Base-by-base conservation (phyloP, 208 protist species). In the Wallacemonas sp. region DNA sequence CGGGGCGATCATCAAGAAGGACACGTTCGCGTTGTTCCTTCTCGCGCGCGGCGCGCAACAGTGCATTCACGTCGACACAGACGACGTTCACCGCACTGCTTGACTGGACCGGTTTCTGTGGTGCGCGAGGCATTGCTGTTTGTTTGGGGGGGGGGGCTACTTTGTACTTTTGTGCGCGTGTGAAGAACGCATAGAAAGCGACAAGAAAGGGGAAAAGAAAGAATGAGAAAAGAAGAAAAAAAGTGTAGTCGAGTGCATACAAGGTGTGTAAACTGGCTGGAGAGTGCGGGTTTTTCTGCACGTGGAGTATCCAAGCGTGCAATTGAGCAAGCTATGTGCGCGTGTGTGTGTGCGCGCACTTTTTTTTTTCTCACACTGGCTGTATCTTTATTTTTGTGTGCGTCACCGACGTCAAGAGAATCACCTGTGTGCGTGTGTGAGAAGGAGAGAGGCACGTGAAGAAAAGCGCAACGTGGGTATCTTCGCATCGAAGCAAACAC, bases 1-100 rank as follows among this genome's bases (percentile, higher is more conserved):
- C 27, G 31, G 60, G 41, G 17, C 44, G 34, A 11, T 66, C 44
- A 34, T 41, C 44, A 19, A 58, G 51, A 26, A 58, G 30, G 4
- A 21, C 5, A 12, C 51, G 24, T 31, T 58, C 51, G n/a, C 51
- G 51, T 34, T 34, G 3, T n/a, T 54, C 47, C 55, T 68, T 42
- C 41, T 59, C 55, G 12, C 22, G 56, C 2, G 70, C 70, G 12
- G 41, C 38, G n/a, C 70, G 73, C 12, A 88, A 60, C 30, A 88
- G 49, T n/a, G 84, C 74, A 9, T 72, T 70, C 21, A 88, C 82
- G 49, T 78, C 71, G 6, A 88, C 75, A 62, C 82, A 88, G 19
- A 88, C 30, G 1, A 79, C 68, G 28, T 72, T 88, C 38, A 88
- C 68, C 21, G 42, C 51, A 12, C 51, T 21, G 9, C 9, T 21